phyloP scores from a whole-genome alignment of 768 basidiomycete species.

The Rossbeevera mucosa region DNA sequence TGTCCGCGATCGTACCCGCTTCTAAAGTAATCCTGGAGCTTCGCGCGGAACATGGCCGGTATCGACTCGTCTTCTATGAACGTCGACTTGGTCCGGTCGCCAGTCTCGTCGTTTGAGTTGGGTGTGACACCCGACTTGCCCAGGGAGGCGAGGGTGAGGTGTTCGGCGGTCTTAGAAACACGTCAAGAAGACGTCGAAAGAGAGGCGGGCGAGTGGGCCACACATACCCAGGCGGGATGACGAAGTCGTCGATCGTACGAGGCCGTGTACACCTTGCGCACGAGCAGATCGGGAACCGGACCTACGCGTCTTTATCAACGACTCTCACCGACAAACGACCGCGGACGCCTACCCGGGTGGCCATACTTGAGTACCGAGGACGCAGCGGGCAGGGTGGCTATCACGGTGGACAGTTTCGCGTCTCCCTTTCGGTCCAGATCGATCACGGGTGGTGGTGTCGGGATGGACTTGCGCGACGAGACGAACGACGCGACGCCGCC shows the following conservation, averaged over 20 bases:
- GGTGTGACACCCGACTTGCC: constrained; percentile 41
- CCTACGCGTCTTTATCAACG: constrained; percentile 44
- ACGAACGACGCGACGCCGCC: constrained; percentile 63
- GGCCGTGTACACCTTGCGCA: constrained; percentile 79
- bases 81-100: constrained; percentile 68
- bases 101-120: constrained; percentile 38
- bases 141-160: constrained; percentile 77
- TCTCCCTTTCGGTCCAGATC: constrained; percentile 43
- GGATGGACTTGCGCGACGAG: constrained; percentile 29
- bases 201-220: too few relatives aligned
- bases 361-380: constrained; percentile 49
- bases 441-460: constrained; percentile 33
- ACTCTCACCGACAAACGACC: background rate
- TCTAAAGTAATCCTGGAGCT: constrained; percentile 81
- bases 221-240: constrained; percentile 90
- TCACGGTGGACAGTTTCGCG: constrained; percentile 35
- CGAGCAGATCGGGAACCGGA: constrained; percentile 74
- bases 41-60: constrained; percentile 75
- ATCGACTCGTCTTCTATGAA: constrained; percentile 83
- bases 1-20: constrained; percentile 97
- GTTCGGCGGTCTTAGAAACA: constrained; percentile 81
- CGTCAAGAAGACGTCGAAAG: background rate
- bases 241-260: constrained; percentile 87
- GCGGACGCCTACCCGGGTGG: constrained; percentile 18
- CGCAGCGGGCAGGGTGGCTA: constrained; percentile 2